phyloP scores from a whole-genome alignment of 768 basidiomycete genomes.

The Macrolepiota albuminosa region DNA sequence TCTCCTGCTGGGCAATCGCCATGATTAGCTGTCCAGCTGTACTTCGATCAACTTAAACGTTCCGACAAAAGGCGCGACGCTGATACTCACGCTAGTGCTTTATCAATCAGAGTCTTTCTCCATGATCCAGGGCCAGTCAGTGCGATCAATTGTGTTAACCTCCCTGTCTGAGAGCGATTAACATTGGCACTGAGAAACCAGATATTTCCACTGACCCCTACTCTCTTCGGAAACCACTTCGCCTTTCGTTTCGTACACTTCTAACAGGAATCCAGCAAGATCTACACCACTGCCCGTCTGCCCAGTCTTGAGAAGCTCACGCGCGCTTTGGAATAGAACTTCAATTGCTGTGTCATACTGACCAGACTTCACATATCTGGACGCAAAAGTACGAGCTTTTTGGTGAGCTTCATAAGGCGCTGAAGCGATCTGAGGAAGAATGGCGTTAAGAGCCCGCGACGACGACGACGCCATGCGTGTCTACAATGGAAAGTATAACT shows the following conservation, averaged over 20 bases:
- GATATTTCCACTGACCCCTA: slow-evolving; percentile 52
- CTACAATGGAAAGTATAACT: neutral
- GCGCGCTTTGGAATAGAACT: slow-evolving; percentile 86
- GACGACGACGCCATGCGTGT: slow-evolving; percentile 34
- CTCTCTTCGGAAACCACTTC: slow-evolving; percentile 73
- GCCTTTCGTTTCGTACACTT: slow-evolving; percentile 74
- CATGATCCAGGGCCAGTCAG: slow-evolving; percentile 81
- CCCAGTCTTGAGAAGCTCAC: slow-evolving; percentile 82
- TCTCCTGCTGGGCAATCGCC: slow-evolving; percentile 85
- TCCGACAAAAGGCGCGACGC: neutral
- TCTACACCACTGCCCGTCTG: slow-evolving; percentile 91
- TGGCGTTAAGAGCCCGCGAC: slow-evolving; percentile 67
- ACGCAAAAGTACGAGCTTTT: slow-evolving; percentile 93
- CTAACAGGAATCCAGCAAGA: slow-evolving; percentile 72
- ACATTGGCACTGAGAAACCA: neutral
- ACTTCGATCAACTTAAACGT: slow-evolving; percentile 12
- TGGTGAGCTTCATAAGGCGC: slow-evolving; percentile 95
- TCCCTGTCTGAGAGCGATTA: slow-evolving; percentile 45
- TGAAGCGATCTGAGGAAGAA: slow-evolving; percentile 63
- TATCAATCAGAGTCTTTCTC: slow-evolving; percentile 88
- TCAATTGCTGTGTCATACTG: slow-evolving; percentile 87
- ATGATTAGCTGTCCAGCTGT: slow-evolving; percentile 82
- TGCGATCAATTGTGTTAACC: slow-evolving; percentile 88
- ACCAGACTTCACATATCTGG: slow-evolving; percentile 75
- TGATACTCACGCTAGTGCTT: slow-evolving; percentile 68